These are phyloP conservation scores for Sugiyamaella japonica DNA, from an alignment of 1,139 yeast genomes.

Conservation along the genomic window DNA sequence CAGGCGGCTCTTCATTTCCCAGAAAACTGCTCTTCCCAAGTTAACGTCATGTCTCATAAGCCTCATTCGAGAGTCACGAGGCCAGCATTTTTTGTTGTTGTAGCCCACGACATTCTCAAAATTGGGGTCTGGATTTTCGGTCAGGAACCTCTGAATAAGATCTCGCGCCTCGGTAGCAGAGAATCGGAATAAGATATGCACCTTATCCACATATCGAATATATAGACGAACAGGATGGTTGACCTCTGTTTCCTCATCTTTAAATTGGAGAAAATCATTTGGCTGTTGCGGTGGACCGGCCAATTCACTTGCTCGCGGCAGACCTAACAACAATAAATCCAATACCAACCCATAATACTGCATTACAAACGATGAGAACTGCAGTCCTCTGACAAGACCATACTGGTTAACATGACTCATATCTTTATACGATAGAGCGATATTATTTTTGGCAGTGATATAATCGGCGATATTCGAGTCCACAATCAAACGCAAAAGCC, in stretches of 20 bases:
- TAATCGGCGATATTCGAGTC: slow-evolving; percentile 95
- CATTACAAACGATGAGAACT: slow-evolving; percentile 83
- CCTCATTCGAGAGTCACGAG: slow-evolving; percentile 87
- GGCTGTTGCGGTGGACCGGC: slow-evolving; percentile 76
- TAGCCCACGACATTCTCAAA: slow-evolving; percentile 85
- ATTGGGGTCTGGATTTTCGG: slow-evolving; percentile 90
- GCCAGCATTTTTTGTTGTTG: slow-evolving; percentile 93
- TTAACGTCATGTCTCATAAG: slow-evolving; percentile 89
- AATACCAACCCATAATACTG: slow-evolving; percentile 87
- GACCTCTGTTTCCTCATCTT: slow-evolving; percentile 56
- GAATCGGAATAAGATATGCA: slow-evolving; percentile 78
- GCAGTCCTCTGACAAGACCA: slow-evolving; percentile 86
- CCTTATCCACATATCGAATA: slow-evolving; percentile 77
- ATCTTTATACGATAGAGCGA: slow-evolving; percentile 81
- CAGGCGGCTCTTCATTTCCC: slow-evolving; percentile 82
- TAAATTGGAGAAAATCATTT: slow-evolving; percentile 74
- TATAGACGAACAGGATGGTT: slow-evolving; percentile 77
- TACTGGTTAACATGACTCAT: slow-evolving; percentile 91
- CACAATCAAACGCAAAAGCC: slow-evolving; percentile 73
- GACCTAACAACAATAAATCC: slow-evolving; percentile 79
- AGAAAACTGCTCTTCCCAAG: slow-evolving; percentile 85
- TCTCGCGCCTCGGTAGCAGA: slow-evolving; percentile 71
- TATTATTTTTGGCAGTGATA: slow-evolving; percentile 87
- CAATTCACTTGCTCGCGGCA: slow-evolving; percentile 81
- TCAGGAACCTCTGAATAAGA: slow-evolving; percentile 68